These are phyloP conservation scores for Trichoderma sp. DNA, from an alignment of 2,329 filamentous ascomycete genomes.

Conservation along the genomic window DNA sequence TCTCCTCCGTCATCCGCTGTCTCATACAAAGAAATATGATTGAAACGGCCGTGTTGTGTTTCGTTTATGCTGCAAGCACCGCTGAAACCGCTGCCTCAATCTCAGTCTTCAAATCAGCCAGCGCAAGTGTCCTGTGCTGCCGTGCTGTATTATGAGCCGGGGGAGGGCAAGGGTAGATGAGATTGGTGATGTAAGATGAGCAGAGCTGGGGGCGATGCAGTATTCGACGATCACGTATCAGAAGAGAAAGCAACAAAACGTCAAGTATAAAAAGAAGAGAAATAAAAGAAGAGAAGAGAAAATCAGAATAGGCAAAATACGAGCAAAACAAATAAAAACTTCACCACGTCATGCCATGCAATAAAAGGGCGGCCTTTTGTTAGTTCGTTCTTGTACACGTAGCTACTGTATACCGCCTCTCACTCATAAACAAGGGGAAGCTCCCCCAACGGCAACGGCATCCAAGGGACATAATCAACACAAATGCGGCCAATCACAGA, in stretches of 20 bases:
- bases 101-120: background rate
- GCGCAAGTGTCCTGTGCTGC: background rate
- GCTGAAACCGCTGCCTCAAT: background rate
- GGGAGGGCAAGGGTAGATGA: background rate
- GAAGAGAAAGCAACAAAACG: background rate
- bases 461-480: background rate
- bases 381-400: background rate
- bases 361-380: background rate
- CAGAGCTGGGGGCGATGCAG: background rate
- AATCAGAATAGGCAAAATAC: background rate
- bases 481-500: background rate
- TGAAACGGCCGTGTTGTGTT: background rate
- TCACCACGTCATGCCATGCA: background rate
- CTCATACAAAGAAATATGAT: background rate
- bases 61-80: conserved; percentile 6
- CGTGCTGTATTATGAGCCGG: background rate
- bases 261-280: background rate
- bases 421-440: background rate
- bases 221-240: background rate
- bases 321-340: background rate
- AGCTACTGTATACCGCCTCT: background rate
- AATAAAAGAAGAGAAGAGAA: background rate
- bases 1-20: background rate
- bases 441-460: background rate
- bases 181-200: conserved; percentile 1